These are phyloP conservation scores for Eucalyptus curtisii DNA, from an alignment of 345 rosid species.

Conservation along the genomic window DNA sequence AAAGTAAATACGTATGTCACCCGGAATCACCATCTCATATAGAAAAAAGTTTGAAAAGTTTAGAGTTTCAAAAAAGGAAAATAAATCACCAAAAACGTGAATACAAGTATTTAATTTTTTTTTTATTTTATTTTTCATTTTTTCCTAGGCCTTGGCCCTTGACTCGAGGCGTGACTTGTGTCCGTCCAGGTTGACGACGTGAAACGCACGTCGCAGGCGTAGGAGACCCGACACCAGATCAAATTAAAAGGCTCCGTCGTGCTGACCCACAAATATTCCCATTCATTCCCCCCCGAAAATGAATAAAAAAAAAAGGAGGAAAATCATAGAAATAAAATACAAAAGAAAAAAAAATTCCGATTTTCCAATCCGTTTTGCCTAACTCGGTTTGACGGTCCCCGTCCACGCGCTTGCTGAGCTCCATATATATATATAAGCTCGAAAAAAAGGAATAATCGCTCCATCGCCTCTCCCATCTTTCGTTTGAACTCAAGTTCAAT, in stretches of 20 bases:
- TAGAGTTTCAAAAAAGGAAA: neutral
- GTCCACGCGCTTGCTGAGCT: neutral
- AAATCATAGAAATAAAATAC: neutral
- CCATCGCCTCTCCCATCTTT: neutral
- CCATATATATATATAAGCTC: neutral
- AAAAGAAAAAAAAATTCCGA: neutral
- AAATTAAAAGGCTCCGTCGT: neutral
- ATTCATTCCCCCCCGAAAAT: neutral
- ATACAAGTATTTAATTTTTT: no score
- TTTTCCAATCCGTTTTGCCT: neutral
- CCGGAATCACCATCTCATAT: neutral
- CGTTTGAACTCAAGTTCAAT: neutral
- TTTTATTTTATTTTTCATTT: no score
- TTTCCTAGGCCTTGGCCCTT: neutral
- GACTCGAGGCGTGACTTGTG: neutral
- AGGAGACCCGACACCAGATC: neutral
- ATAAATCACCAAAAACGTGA: neutral
- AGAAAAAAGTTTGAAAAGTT: neutral
- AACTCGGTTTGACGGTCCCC: neutral
- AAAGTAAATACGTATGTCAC: neutral
- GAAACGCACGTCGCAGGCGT: neutral
- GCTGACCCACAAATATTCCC: neutral
- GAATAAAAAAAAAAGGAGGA: neutral
- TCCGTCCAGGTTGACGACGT: neutral
- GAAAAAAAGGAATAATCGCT: neutral